Evolutionary conservation across 306 rosid species (phyloP).

Genomic region (Vicia villosa): DNA sequence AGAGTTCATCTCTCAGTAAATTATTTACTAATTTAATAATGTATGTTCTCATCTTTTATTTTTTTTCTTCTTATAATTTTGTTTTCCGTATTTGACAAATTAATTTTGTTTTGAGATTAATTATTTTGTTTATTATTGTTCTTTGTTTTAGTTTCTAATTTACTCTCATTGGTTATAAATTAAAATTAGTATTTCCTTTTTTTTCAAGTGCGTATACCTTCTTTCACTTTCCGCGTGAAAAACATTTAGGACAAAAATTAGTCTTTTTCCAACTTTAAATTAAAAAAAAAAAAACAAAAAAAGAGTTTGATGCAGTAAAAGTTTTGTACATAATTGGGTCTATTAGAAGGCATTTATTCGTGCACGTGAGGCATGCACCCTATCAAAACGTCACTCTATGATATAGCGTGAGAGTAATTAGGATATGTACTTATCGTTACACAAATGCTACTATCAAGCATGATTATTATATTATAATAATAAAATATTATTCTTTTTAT

Average conservation of each 20-base stretch:
- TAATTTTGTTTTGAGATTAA: too few species aligned
- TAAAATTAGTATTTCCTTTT: too few species aligned
- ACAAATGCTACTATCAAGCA: conserved; percentile 1
- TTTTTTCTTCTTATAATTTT: too few species aligned
- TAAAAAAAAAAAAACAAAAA: too few species aligned
- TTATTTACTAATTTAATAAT: neutral
- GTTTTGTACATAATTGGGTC: conserved; percentile 24
- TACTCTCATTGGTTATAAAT: too few species aligned
- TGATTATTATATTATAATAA: neutral
- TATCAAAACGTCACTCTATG: conserved; percentile 21
- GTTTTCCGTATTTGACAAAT: too few species aligned
- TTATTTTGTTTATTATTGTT: too few species aligned
- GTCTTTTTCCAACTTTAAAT: neutral
- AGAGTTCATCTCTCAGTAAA: too few species aligned
- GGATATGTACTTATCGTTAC: neutral
- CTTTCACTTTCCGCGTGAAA: conserved; percentile 16
- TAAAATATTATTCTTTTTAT: too few species aligned
- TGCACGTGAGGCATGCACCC: conserved; percentile 39
- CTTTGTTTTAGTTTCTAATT: too few species aligned
- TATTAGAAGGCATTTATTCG: conserved; percentile 33
- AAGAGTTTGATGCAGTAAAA: conserved; percentile 35
- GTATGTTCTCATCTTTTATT: neutral
- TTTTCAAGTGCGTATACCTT: too few species aligned
- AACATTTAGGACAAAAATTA: neutral
- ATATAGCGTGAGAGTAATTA: neutral